phyloP scores from a whole-genome alignment of 192 early-diverging fungal species.

The Linnemannia exigua region DNA sequence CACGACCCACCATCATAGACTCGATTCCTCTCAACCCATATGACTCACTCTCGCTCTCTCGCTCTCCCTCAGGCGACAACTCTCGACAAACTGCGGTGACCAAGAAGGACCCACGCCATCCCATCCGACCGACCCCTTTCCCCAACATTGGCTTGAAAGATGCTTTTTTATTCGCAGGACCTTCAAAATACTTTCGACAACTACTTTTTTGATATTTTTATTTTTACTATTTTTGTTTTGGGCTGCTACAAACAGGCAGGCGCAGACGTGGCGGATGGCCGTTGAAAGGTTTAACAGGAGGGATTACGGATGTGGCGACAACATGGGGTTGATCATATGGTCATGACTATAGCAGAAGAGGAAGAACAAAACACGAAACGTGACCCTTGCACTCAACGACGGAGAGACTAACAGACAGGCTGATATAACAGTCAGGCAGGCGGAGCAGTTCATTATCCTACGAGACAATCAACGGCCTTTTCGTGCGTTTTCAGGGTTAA shows the following conservation, averaged over 20 bases:
- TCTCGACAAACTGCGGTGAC: background rate
- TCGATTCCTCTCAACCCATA: background rate
- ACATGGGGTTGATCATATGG: background rate
- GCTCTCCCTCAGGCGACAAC: background rate
- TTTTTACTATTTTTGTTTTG: background rate
- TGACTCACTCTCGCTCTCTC: background rate
- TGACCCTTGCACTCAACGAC: background rate
- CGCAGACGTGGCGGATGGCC: background rate
- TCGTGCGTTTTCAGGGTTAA: background rate
- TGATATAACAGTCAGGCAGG: background rate
- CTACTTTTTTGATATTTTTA: background rate
- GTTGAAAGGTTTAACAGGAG: background rate
- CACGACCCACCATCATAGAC: background rate
- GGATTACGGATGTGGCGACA: background rate
- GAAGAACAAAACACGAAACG: background rate
- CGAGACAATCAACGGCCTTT: background rate
- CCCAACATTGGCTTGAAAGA: background rate
- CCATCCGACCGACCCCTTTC: background rate
- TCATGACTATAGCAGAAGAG: background rate
- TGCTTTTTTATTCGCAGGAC: background rate
- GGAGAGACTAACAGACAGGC: background rate
- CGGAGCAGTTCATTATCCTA: background rate
- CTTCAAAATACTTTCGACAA: background rate
- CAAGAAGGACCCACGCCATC: background rate
- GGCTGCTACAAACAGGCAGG: background rate